Base-by-base conservation (phyloP, 257 asterid species). In the Haberlea rhodopensis region DNA sequence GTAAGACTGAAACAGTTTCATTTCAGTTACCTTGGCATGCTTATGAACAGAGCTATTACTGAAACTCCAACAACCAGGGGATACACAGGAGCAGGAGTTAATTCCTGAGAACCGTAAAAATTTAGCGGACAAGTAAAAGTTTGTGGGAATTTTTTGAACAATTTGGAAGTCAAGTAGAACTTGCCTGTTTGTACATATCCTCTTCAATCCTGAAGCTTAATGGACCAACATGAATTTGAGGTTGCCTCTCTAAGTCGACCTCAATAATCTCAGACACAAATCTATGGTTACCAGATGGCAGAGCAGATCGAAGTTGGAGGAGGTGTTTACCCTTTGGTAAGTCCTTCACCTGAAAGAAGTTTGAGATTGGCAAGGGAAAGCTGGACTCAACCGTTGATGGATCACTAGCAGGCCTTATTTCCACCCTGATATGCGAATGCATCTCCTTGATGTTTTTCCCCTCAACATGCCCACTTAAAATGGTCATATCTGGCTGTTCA, bases 271-370 rank as follows among this genome's bases (percentile, higher is more conserved):
- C 94, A 5, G 98, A 91, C 65, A 78, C 82, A 63, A 91, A 91
- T 73, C 76, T 79, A 65, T 71, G 88, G 48, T 79, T 68, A 60
- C 69, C 73, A 15, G 90, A 71, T 68, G 87, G 83, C 72, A 77
- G 64, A 65, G 86, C 68, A 49, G 88, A 84, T 73, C 89, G 86
- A 59, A 89, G 91, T 79, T 87, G 98, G 69, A 89, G 65, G 52
- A 89, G 86, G 73, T 85, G 95, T 75, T 87, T 91, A 64, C 89
- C 90, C 80, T 82, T 87, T 18, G 96, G 95, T 72, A 91, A 81
- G 85, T 82, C 95, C 80, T 85, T 91, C 88, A 87, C 92, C 87
- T 85, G 96, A 76, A 91, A 91, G 80, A 85, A 89, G 82, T 89
- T 89, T 29, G 98, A 89, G 53, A 85, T 59, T 40, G 98, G 96